These are phyloP conservation scores for Zymoseptoria crescenta DNA, from an alignment of 2,329 filamentous ascomycete species.

Conservation along the genomic window DNA sequence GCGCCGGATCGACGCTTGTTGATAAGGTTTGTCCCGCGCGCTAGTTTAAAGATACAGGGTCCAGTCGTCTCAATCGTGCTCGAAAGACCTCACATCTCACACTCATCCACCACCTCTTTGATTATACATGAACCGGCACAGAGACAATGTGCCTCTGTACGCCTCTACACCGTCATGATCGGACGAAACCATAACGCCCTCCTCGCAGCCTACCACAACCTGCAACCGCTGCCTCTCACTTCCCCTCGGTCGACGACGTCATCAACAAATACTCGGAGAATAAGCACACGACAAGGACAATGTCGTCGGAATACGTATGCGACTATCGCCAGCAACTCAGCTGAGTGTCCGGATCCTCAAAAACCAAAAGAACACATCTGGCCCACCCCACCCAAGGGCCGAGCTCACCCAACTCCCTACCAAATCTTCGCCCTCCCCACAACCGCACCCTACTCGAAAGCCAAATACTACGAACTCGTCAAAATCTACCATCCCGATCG, in stretches of 20 bases:
- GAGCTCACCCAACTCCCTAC: constrained; percentile 66
- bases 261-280: constrained; percentile 32
- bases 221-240: constrained; percentile 20
- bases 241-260: constrained; percentile 32
- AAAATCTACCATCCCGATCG: constrained; percentile 91
- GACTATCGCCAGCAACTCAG: constrained; percentile 23
- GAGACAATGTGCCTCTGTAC: constrained; percentile 16
- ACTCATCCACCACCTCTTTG: not conserved
- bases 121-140: constrained; percentile 1
- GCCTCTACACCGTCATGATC: constrained; percentile 28
- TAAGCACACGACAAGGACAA: constrained; percentile 24
- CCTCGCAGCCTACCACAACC: constrained; percentile 23
- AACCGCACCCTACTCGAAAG: constrained; percentile 68
- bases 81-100: constrained; percentile 4
- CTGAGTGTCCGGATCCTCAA: constrained; percentile 16
- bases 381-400: constrained; percentile 31
- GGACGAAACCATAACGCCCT: constrained; percentile 30
- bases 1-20: not conserved
- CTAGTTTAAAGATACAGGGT: not conserved
- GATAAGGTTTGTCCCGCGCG: not conserved
- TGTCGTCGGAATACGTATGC: constrained; percentile 22
- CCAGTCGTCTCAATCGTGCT: not conserved
- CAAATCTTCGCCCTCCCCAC: constrained; percentile 66
- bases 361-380: constrained; percentile 20
- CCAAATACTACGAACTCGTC: constrained; percentile 79